Evolutionary conservation across 768 basidiomycete genomes (phyloP).

Genomic region (Coprinopsis sp.): DNA sequence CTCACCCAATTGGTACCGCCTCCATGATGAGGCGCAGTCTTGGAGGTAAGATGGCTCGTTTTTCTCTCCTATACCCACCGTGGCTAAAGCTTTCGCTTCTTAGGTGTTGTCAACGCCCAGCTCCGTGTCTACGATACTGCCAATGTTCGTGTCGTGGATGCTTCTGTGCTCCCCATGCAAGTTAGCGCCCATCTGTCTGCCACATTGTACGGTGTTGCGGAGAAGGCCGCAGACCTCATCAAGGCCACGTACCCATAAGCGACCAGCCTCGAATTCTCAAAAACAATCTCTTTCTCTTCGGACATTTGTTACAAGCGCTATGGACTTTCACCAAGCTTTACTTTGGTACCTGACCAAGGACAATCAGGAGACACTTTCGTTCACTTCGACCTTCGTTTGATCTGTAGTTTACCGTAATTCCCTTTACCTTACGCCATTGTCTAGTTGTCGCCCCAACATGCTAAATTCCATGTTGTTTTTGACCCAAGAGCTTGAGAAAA

Average conservation of each 20-base stretch:
- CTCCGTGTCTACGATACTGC: conserved; percentile 42
- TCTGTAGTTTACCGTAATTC: too few species aligned
- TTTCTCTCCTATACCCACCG: conserved; percentile 26
- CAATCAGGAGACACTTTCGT: too few species aligned
- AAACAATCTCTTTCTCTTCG: too few species aligned
- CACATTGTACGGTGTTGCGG: conserved; percentile 51
- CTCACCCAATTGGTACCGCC: conserved; percentile 15
- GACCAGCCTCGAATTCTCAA: too few species aligned
- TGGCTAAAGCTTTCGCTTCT: not conserved
- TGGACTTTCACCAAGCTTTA: too few species aligned
- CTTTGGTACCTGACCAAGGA: too few species aligned
- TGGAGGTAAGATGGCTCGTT: conserved; percentile 25
- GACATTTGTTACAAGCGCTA: too few species aligned
- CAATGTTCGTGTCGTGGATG: conserved; percentile 51
- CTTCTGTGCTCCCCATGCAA: conserved; percentile 44
- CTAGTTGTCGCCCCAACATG: too few species aligned
- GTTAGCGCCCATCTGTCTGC: conserved; percentile 43
- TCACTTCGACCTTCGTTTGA: too few species aligned
- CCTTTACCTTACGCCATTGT: too few species aligned
- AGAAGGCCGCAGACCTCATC: conserved; percentile 50
- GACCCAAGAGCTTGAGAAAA: too few species aligned
- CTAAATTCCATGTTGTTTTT: too few species aligned
- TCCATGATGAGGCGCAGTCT: conserved; percentile 6
- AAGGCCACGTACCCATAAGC: conserved; percentile 27
- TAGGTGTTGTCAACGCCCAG: conserved; percentile 44